Evolutionary conservation across 2,329 filamentous ascomycete species (phyloP).

Genomic region (Pyricularia pennisetigena): DNA sequence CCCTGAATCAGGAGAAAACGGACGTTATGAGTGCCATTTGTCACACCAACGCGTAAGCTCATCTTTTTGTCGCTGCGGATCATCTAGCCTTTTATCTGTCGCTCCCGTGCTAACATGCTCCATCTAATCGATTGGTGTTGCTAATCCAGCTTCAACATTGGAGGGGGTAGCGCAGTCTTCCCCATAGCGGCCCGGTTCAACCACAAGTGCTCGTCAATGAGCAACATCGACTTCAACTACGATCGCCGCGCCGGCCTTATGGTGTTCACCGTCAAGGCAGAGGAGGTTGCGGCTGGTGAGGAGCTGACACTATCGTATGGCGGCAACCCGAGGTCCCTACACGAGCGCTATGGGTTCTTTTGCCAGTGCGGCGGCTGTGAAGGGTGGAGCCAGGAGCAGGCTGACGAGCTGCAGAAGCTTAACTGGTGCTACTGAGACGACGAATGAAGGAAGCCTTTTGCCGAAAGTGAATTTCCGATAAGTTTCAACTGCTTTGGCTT

Average conservation of each 20-base stretch:
- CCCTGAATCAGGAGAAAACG: constrained; percentile 9
- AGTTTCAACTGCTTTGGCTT: too few species aligned
- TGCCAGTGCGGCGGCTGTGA: constrained; percentile 12
- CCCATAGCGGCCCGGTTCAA: constrained; percentile 46
- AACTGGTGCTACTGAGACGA: constrained; percentile 1
- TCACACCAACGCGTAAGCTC: constrained; percentile 34
- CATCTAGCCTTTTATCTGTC: neutral
- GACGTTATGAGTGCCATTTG: constrained; percentile 26
- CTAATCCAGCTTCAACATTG: constrained; percentile 15
- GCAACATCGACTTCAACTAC: constrained; percentile 35
- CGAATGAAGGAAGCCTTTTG: neutral
- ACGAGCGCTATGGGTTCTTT: constrained; percentile 12
- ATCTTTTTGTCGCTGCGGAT: neutral
- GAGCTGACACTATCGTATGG: constrained; percentile 16
- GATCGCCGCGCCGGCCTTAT: constrained; percentile 24
- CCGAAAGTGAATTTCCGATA: too few species aligned
- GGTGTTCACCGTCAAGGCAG: constrained; percentile 24
- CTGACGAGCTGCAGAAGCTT: constrained; percentile 3
- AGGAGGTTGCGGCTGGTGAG: constrained; percentile 5
- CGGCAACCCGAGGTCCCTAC: constrained; percentile 11
- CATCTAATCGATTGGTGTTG: neutral
- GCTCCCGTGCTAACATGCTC: neutral
- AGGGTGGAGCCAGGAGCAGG: constrained; percentile 7
- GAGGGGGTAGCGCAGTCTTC: constrained; percentile 29
- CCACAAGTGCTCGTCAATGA: constrained; percentile 37